A percentile compares a stretch with the other conserved stretches of the same genome.
phyloP scores from a whole-genome alignment of 352 stramenopile species.

The Globisporangium takayamanum region DNA sequence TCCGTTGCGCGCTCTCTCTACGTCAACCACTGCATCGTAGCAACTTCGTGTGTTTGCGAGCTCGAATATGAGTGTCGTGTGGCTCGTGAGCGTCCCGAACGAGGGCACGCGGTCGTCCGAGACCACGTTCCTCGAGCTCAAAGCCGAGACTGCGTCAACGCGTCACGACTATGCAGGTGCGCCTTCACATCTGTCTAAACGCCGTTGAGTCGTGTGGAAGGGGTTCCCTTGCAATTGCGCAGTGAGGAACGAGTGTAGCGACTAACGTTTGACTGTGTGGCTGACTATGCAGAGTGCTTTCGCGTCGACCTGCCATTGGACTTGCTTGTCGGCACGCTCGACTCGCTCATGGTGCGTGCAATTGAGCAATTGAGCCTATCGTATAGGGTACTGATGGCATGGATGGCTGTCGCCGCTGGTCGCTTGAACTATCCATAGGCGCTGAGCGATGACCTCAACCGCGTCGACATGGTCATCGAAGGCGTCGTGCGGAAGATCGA shows the following conservation, averaged over 20 bases:
- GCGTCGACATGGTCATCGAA: conserved; percentile 94
- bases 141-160: conserved; percentile 75
- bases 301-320: conserved; percentile 90
- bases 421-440: conserved; percentile 22
- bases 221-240: not conserved
- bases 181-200: not conserved
- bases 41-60: not conserved
- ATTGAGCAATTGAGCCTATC: not conserved
- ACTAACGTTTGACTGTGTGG: not conserved
- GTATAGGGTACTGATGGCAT: not conserved
- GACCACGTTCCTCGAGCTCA: conserved; percentile 81
- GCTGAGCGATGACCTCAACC: conserved; percentile 92
- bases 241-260: no score
- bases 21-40: no score
- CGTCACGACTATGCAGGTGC: conserved; percentile 63
- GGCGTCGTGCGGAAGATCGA: conserved; percentile 96
- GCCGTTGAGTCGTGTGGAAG: not conserved
- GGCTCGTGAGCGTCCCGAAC: conserved; percentile 82
- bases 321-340: conserved; percentile 95
- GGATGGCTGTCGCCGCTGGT: no score
- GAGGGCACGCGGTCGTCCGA: conserved; percentile 75
- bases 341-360: conserved; percentile 91
- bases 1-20: no score
- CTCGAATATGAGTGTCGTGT: conserved; percentile 33
- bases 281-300: conserved; percentile 42